phyloP scores from a whole-genome alignment of 2,329 filamentous ascomycete genomes.

The Exserohilum turcica region DNA sequence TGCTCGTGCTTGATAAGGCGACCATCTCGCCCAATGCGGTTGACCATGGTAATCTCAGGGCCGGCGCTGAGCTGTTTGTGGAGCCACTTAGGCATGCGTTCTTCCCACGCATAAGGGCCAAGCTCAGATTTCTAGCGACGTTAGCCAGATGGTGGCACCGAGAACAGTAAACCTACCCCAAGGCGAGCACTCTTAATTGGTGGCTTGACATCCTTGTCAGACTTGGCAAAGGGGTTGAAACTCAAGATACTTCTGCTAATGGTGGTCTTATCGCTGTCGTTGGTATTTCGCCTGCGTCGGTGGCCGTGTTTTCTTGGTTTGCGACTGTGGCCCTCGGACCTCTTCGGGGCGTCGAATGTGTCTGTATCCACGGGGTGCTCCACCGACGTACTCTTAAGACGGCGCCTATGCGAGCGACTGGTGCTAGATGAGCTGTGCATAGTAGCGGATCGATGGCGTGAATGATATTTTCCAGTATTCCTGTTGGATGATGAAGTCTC shows the following conservation, averaged over 20 bases:
- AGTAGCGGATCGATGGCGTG: slow-evolving; percentile 36
- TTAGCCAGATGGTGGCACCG: slow-evolving; percentile 16
- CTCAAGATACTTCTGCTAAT: slow-evolving; percentile 42
- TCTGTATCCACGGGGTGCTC: slow-evolving; percentile 29
- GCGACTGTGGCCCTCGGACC: slow-evolving; percentile 23
- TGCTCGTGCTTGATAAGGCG: slow-evolving; percentile 48
- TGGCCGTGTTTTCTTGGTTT: slow-evolving; percentile 31
- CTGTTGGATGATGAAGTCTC: slow-evolving; percentile 48
- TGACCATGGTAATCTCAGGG: slow-evolving; percentile 47
- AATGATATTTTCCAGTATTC: slow-evolving; percentile 41
- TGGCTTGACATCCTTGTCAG: slow-evolving; percentile 34
- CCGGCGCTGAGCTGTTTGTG: slow-evolving; percentile 49
- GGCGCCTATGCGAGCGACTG: slow-evolving; percentile 13
- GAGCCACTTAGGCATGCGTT: slow-evolving; percentile 52
- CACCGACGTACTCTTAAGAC: slow-evolving; percentile 30
- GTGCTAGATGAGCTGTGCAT: slow-evolving; percentile 34
- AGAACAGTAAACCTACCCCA: slow-evolving; percentile 35
- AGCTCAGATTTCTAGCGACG: slow-evolving; percentile 49
- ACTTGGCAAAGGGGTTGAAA: slow-evolving; percentile 41
- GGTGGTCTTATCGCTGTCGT: slow-evolving; percentile 43
- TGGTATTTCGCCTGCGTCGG: slow-evolving; percentile 34
- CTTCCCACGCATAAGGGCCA: slow-evolving; percentile 55
- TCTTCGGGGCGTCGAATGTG: slow-evolving; percentile 23
- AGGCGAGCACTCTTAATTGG: slow-evolving; percentile 41
- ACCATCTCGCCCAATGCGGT: slow-evolving; percentile 51